Conservation (phyloP, 768 basidiomycete species). For the Auricularia heimuer region DNA sequence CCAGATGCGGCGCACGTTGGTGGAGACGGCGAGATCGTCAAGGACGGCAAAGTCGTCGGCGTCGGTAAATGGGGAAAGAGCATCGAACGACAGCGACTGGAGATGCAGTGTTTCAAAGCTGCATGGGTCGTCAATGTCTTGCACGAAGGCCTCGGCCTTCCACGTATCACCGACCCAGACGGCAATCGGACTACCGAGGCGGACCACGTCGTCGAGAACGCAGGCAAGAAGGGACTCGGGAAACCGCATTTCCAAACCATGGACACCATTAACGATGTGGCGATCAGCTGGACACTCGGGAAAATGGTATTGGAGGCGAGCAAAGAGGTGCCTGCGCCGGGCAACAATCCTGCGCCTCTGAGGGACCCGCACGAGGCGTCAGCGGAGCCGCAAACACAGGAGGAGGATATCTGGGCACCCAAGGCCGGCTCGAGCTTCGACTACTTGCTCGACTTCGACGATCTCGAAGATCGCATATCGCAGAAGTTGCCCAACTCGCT, state of each 20-base stretch:
- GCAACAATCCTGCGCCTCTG: slow-evolving; percentile 42
- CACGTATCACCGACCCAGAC: slow-evolving; percentile 76
- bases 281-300: slow-evolving; percentile 95
- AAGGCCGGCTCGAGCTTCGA: slow-evolving; percentile 48
- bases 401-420: slow-evolving; percentile 37
- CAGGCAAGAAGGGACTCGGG: slow-evolving; percentile 73
- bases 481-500: slow-evolving; percentile 59
- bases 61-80: slow-evolving; percentile 59
- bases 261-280: slow-evolving; percentile 85
- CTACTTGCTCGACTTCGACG: slow-evolving; percentile 42
- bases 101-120: slow-evolving; percentile 99
- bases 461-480: slow-evolving; percentile 52
- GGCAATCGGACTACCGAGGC: slow-evolving; percentile 57
- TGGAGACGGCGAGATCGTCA: slow-evolving; percentile 56
- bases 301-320: slow-evolving; percentile 99
- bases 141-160: slow-evolving; percentile 93
- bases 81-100: slow-evolving; percentile 74
- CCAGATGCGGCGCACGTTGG: slow-evolving; percentile 42
- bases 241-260: slow-evolving; percentile 81
- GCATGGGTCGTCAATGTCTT: slow-evolving; percentile 96
- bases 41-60: slow-evolving; percentile 50
- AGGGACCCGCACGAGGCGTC: slow-evolving; percentile 39
- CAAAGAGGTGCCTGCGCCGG: slow-evolving; percentile 57
- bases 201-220: slow-evolving; percentile 64
- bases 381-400: slow-evolving; percentile 47